Conservation (phyloP, 257 asterid genomes). For the Parsonsia alboflavescens region DNA sequence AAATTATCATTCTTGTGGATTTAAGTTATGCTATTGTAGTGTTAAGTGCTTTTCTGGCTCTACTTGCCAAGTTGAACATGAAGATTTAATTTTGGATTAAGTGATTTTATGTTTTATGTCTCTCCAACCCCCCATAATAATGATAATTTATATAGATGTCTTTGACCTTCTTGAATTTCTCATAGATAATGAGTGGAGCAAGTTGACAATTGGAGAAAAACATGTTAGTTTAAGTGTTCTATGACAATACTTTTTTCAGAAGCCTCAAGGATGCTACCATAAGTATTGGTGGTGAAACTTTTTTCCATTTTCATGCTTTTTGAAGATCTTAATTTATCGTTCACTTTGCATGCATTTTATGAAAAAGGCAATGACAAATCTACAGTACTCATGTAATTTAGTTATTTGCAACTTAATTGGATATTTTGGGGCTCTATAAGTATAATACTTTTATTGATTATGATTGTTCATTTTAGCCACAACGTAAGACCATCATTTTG, state of each 20-base stretch:
- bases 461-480: background rate
- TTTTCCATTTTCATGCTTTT: background rate
- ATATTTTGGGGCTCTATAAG: background rate
- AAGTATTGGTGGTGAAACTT: slow-evolving; percentile 85
- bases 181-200: slow-evolving; percentile 34
- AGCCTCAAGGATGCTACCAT: slow-evolving; percentile 93
- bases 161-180: slow-evolving; percentile 4
- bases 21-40: no score
- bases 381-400: no score
- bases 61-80: background rate
- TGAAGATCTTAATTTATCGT: background rate
- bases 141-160: background rate
- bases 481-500: background rate
- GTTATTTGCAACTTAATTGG: no score
- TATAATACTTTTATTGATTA: no score
- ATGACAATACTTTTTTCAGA: slow-evolving; percentile 77
- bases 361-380: no score
- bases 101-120: no score
- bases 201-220: slow-evolving; percentile 53
- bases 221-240: slow-evolving; percentile 80
- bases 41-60: no score
- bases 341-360: no score
- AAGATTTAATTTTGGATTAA: no score
- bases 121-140: no score
- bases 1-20: no score